Evolutionary conservation across 2,329 filamentous ascomycete species (phyloP).

Genomic region (Pseudogymnoascus sp.): DNA sequence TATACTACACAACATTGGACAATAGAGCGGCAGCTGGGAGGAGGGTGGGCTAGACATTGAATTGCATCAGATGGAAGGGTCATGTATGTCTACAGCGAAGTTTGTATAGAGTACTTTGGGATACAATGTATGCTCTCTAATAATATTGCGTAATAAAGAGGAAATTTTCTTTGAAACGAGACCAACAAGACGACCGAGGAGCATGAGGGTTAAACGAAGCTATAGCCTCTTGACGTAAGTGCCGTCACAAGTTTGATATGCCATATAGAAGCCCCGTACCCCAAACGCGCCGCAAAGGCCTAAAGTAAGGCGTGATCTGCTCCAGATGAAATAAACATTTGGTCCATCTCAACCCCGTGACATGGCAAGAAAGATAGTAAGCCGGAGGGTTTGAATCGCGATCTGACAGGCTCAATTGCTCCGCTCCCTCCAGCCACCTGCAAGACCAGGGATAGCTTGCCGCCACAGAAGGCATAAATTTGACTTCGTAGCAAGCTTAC

Average conservation of each 20-base stretch:
- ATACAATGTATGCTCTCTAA: neutral
- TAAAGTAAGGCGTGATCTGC: neutral
- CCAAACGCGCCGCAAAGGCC: neutral
- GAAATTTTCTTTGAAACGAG: neutral
- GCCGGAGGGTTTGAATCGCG: neutral
- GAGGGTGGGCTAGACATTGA: neutral
- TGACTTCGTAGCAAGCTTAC: neutral
- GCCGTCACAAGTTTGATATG: neutral
- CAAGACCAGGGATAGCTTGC: neutral
- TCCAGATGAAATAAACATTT: neutral
- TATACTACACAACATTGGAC: neutral
- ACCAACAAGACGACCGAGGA: neutral
- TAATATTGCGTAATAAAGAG: neutral
- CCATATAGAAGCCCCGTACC: neutral
- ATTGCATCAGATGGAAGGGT: neutral
- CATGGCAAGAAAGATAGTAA: neutral
- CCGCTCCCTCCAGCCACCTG: neutral
- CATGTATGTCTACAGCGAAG: neutral
- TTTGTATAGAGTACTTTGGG: neutral
- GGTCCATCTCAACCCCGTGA: neutral
- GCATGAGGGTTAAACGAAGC: neutral
- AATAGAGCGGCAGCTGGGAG: neutral
- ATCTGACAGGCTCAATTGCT: neutral
- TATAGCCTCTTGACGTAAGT: neutral
- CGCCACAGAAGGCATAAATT: neutral